A percentile compares a stretch with the other conserved stretches of the same genome.
phyloP scores from a whole-genome alignment of 768 basidiomycete genomes.

The Piloderma croceum region DNA sequence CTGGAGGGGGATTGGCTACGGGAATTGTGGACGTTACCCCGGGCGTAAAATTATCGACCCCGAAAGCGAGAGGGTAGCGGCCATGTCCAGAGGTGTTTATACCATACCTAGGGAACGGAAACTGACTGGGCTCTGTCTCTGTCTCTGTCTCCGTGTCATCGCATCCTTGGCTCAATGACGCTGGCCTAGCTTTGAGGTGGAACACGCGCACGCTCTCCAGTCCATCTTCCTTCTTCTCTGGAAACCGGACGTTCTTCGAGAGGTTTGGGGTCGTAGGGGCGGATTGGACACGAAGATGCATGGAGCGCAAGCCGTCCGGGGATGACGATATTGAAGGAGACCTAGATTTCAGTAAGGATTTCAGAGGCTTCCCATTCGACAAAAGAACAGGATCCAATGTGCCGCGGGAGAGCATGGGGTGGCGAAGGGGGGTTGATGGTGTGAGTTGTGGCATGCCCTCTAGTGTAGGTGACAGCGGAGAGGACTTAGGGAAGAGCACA shows the following conservation, averaged over 20 bases:
- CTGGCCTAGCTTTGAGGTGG: slow-evolving; percentile 65
- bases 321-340: slow-evolving; percentile 5
- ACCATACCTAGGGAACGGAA: slow-evolving; percentile 1
- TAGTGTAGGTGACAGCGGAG: too few relatives aligned
- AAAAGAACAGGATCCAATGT: too few relatives aligned
- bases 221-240: slow-evolving; percentile 52
- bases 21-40: slow-evolving; percentile 30
- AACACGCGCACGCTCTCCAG: slow-evolving; percentile 60
- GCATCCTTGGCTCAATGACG: too few relatives aligned
- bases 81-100: too few relatives aligned
- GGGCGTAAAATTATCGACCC: too few relatives aligned
- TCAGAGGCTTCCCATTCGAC: too few relatives aligned
- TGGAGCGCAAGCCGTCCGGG: slow-evolving; percentile 6
- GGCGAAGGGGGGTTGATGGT: too few relatives aligned
- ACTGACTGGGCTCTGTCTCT: not conserved
- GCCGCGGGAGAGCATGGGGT: too few relatives aligned
- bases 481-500: slow-evolving; percentile 41
- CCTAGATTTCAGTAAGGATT: too few relatives aligned
- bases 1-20: slow-evolving; percentile 17
- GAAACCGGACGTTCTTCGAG: slow-evolving; percentile 85
- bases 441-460: too few relatives aligned
- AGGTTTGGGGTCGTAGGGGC: slow-evolving; percentile 42
- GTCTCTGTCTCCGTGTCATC: too few relatives aligned
- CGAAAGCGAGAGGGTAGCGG: too few relatives aligned
- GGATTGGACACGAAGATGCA: slow-evolving; percentile 29